Evolutionary conservation across 179 eudicot species (phyloP), one percentile per base, ranked within the genome.

Genomic region (Kewa caespitosa): DNA sequence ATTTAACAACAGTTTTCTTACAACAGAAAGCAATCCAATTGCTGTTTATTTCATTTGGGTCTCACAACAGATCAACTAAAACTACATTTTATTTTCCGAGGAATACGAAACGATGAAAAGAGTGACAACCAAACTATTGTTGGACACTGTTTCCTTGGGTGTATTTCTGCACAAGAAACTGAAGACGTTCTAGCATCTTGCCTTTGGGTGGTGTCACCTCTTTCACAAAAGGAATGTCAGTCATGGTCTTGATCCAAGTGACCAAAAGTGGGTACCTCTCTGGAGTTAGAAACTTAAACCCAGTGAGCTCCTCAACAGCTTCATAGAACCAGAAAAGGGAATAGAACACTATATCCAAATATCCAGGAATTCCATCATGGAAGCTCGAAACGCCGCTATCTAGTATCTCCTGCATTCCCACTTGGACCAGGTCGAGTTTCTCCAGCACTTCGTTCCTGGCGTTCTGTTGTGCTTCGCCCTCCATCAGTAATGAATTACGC

Each of bases 261-360:
- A 38, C 48, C 63, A 81, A n/a, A 4, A 78, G 37, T 0, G 84
- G 84, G 46, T 78, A 70, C 61, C 81, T 78, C 28, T 74, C 84
- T 9, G 57, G 75, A 18, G 34, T 68, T 6, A 81, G 4, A 55
- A 81, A 8, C 78, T 50, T 39, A 37, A 50, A 25, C 1, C 81
- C 81, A 14, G 73, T 31, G 2, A 77, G 8, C 36, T 78, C 81
- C 25, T 43, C 73, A 3, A 33, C 67, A 34, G 54, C 64, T 70
- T 69, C 76, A 23, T 52, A 73, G 38, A 46, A 28, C 65, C 84
- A 79, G n/a, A 74, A 38, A 12, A 79, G 27, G 22, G 79, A 78
- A 46, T 76, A 79, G 67, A 82, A 74, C 3, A 75, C 77, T 4
- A 82, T 75, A 30, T 82, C 85, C 74, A 82, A 74, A 74, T 82